These are phyloP conservation scores for Eutrema salsugineum DNA, from an alignment of 441 rosid species.

Conservation along the genomic window DNA sequence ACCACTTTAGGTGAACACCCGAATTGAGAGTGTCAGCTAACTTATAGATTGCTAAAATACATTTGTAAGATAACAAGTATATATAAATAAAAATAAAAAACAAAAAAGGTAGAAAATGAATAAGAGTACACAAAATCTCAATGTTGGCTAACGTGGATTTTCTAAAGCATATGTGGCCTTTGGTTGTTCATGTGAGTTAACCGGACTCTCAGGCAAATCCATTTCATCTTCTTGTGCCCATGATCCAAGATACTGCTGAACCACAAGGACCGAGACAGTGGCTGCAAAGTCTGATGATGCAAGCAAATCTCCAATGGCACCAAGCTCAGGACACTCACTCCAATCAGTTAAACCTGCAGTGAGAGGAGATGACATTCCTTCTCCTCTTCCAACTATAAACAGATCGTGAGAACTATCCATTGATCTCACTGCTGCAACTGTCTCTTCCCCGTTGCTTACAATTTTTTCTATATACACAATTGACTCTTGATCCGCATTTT, in stretches of 20 bases:
- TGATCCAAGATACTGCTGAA: slow-evolving; percentile 64
- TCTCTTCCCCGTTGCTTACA: slow-evolving; percentile 82
- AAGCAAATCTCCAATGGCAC: slow-evolving; percentile 89
- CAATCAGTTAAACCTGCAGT: slow-evolving; percentile 93
- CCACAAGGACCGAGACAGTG: slow-evolving; percentile 76
- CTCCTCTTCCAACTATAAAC: slow-evolving; percentile 90
- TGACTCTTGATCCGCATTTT: slow-evolving; percentile 39
- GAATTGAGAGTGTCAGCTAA: neutral
- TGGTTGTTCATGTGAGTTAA: slow-evolving; percentile 30
- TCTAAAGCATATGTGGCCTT: slow-evolving; percentile 16
- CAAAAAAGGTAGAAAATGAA: neutral
- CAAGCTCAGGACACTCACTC: slow-evolving; percentile 99
- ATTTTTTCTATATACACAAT: slow-evolving; percentile 45
- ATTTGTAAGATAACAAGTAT: neutral
- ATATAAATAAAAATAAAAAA: neutral
- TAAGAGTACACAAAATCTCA: neutral
- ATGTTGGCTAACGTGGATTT: slow-evolving; percentile 10
- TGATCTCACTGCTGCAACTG: slow-evolving; percentile 66
- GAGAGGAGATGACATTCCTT: slow-evolving; percentile 67
- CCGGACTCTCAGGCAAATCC: slow-evolving; percentile 44
- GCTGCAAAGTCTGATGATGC: slow-evolving; percentile 93
- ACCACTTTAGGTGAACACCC: neutral
- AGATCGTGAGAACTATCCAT: slow-evolving; percentile 72
- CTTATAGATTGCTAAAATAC: slow-evolving; percentile 8
- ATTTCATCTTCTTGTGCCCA: slow-evolving; percentile 34